phyloP scores from a whole-genome alignment of 1,284 basidiomycete genomes.

The Trichosporon sp. region DNA sequence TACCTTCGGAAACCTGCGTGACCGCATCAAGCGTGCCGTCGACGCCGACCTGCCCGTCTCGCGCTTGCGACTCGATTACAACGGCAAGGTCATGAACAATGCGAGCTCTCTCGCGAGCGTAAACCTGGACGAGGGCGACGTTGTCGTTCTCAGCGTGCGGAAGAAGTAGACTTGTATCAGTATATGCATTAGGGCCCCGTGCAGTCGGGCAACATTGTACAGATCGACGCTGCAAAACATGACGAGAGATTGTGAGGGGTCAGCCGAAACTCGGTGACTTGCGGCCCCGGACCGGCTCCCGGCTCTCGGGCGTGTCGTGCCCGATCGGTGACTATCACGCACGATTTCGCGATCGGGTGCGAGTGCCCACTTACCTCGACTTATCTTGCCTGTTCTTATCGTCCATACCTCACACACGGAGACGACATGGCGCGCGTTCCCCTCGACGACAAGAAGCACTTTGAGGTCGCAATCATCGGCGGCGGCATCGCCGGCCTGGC shows the following conservation, averaged over 20 bases:
- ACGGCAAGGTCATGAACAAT: slow-evolving; percentile 79
- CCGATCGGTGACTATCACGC: neutral
- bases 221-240: too few relatives aligned
- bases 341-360: neutral
- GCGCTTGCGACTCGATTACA: slow-evolving; percentile 68
- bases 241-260: neutral
- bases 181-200: slow-evolving; percentile 3
- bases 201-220: neutral
- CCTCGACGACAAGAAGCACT: neutral
- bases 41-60: slow-evolving; percentile 70
- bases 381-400: neutral
- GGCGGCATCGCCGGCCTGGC: slow-evolving; percentile 16
- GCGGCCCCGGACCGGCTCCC: neutral
- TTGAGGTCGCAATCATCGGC: slow-evolving; percentile 16
- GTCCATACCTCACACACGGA: neutral
- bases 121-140: slow-evolving; percentile 83
- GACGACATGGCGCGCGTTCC: neutral
- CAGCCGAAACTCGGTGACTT: neutral
- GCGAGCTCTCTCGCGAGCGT: slow-evolving; percentile 72
- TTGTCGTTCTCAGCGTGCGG: slow-evolving; percentile 66
- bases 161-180: slow-evolving; percentile 50
- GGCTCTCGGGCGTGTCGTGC: neutral
- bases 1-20: slow-evolving; percentile 76
- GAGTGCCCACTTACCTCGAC: neutral
- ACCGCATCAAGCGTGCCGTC: slow-evolving; percentile 70